phyloP scores from a whole-genome alignment of 1,284 basidiomycete genomes.

The Puccinia horiana region DNA sequence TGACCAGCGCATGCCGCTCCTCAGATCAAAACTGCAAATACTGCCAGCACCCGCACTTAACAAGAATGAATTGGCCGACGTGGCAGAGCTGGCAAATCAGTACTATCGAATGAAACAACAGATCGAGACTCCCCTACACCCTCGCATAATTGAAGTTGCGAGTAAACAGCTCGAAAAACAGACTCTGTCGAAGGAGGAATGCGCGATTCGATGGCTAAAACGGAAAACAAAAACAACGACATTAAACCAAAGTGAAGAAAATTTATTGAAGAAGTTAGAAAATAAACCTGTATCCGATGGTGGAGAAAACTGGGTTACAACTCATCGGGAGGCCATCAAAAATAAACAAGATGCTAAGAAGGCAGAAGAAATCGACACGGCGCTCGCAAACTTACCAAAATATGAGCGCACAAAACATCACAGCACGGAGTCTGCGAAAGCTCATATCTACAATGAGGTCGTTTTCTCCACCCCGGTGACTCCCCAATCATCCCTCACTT shows the following conservation, averaged over 20 bases:
- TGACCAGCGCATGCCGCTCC: neutral
- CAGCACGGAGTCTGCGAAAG: neutral
- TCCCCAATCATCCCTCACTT: neutral
- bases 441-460: neutral
- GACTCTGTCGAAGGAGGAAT: neutral
- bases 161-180: neutral
- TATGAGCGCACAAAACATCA: too few relatives aligned
- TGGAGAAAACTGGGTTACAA: neutral
- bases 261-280: neutral
- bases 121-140: neutral
- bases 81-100: neutral
- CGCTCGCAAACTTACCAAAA: neutral
- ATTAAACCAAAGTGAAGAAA: neutral
- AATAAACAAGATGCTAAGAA: neutral
- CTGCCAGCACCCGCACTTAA: neutral
- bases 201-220: neutral
- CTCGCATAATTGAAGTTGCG: neutral
- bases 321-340: neutral
- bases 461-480: neutral
- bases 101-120: constrained; percentile 12
- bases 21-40: neutral
- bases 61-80: neutral
- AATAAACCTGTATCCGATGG: neutral
- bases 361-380: neutral
- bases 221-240: neutral